Conservation (phyloP, 2,329 filamentous ascomycete species). For the Clarireedia homoeocarpa region DNA sequence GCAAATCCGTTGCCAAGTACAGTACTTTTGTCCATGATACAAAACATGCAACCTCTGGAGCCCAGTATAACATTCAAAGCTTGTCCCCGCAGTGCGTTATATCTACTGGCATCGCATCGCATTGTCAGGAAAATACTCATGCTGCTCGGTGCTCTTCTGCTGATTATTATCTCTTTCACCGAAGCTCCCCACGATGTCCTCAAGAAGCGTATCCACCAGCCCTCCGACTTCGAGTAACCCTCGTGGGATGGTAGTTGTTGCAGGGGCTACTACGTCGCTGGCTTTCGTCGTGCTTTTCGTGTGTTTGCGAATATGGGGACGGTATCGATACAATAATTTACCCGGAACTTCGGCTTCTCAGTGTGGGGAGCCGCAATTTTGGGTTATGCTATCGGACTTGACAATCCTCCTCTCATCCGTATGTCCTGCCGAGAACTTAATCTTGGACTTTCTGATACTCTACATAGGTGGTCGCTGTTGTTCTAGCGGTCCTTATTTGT, state of each 20-base stretch:
- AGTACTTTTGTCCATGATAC: too few relatives aligned
- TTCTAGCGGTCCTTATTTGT: conserved; percentile 1
- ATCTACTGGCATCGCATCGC: too few relatives aligned
- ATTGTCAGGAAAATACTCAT: not conserved
- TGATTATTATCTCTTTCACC: not conserved
- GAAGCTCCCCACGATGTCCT: not conserved
- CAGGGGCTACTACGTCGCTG: conserved; percentile 1
- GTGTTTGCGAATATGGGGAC: conserved; percentile 11
- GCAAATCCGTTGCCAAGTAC: too few relatives aligned
- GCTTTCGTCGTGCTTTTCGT: conserved; percentile 9
- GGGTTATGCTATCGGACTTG: conserved; percentile 10
- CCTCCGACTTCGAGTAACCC: conserved; percentile 3
- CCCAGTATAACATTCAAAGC: too few relatives aligned
- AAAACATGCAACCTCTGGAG: too few relatives aligned
- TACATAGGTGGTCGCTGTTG: not conserved
- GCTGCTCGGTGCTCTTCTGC: not conserved
- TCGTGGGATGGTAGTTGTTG: conserved; percentile 3
- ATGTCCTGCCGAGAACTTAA: not conserved
- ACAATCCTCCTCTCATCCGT: conserved; percentile 9
- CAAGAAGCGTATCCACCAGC: conserved; percentile 3
- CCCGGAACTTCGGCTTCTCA: not conserved
- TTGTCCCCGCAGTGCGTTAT: too few relatives aligned
- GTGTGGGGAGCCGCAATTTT: conserved; percentile 8
- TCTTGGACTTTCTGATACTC: not conserved
- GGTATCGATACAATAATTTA: conserved; percentile 6